Evolutionary conservation across 2,329 filamentous ascomycete genomes (phyloP), one percentile per base, ranked within the genome.

Genomic region (Fonsecaea monophora): DNA sequence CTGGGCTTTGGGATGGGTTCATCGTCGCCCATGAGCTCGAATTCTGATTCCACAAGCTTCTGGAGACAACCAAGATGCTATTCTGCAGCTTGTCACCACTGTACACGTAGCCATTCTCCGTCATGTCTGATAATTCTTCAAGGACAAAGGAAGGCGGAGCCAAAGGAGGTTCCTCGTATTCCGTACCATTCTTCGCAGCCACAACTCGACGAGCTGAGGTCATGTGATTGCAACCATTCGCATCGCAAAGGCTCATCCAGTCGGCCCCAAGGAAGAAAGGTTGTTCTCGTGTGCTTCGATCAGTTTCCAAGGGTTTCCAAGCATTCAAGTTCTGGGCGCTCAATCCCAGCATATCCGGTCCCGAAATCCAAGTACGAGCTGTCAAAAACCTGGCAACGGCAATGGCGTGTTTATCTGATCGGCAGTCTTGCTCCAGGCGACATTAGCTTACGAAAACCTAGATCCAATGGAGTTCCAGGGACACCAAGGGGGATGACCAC

Each of bases 401-500:
- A 34, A 30, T 50, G 25, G 48, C 30, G 30, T 61, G 59, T 54
- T 54, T 61, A 61, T 61, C 59, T 40, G 59, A 61, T 61, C 59
- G 59, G 48, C 59, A 42, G 9, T 35, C 12, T 53, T 54, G 5
- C 13, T 61, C 38, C 57, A 56, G 42, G 53, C 37, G 59, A 54
- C 42, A 53, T 64, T 63, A 45, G 50, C 37, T 53, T 34, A 45
- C 35, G 38, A 18, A 18, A 55, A 64, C 38, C 32, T 40, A 48
- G 38, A 60, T 38, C 38, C 38, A 60, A 38, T 42, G 37, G 6
- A 34, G 34, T 9, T n/a, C 15, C 55, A 48, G 30, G 15, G 37
- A 37, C 8, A 61, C 53, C 25, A 59, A 32, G 30, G 53, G 30
- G 60, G 53, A 55, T 38, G 37, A 53, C 63, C 67, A 69, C 64